These are phyloP conservation scores for Erodium chrysanthum DNA, from an alignment of 441 rosid species.

Conservation along the genomic window DNA sequence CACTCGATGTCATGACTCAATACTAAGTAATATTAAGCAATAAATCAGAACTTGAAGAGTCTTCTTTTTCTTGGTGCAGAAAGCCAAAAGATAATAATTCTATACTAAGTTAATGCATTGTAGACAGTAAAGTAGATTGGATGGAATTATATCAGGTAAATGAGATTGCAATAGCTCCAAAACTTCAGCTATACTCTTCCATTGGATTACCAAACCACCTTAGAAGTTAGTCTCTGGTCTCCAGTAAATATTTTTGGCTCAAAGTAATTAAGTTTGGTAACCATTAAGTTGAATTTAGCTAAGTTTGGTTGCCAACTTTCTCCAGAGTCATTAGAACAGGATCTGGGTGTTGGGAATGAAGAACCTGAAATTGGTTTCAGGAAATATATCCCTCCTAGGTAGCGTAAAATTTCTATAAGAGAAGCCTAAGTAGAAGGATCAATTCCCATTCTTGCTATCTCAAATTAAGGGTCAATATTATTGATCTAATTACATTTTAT, in stretches of 20 bases:
- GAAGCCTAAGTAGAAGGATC: background rate
- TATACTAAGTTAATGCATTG: background rate
- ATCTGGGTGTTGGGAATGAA: background rate
- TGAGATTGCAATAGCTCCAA: background rate
- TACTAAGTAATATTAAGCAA: background rate
- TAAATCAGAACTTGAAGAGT: too few relatives aligned
- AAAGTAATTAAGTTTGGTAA: background rate
- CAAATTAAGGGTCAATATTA: background rate
- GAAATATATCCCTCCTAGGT: background rate
- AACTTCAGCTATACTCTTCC: background rate
- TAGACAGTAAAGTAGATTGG: background rate
- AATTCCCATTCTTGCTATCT: background rate
- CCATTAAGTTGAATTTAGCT: background rate
- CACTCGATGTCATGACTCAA: background rate
- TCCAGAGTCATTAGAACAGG: background rate
- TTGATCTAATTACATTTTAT: slow-evolving; percentile 10
- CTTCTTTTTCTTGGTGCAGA: background rate
- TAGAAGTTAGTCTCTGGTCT: background rate
- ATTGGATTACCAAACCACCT: background rate
- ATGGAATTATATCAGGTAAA: background rate
- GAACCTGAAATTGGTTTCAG: background rate
- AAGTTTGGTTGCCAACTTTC: background rate
- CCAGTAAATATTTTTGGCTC: background rate
- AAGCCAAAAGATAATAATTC: background rate
- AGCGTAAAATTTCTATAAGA: background rate